Conservation (phyloP, 2,329 filamentous ascomycete genomes). For the Tolypocladium tundrense region DNA sequence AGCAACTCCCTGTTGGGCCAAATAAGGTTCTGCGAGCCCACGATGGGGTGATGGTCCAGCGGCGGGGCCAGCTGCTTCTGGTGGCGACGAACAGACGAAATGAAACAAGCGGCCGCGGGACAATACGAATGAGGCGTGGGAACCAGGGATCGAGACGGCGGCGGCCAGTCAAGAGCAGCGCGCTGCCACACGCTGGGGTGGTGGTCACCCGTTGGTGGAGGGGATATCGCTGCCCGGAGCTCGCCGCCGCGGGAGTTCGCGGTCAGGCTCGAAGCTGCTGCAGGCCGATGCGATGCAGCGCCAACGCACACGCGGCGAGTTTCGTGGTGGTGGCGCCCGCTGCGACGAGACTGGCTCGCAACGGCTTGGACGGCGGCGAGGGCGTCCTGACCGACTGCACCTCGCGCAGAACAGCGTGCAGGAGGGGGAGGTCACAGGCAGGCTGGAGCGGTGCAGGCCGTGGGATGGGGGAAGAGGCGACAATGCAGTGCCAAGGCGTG, state of each 20-base stretch:
- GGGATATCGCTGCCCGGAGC: neutral
- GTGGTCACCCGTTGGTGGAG: neutral
- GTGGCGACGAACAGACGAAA: neutral
- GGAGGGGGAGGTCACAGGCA: neutral
- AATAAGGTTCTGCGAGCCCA: neutral
- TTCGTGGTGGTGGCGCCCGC: neutral
- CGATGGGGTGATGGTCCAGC: neutral
- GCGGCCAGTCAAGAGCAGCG: neutral
- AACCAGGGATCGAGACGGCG: neutral
- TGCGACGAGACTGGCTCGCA: neutral
- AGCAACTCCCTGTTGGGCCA: neutral
- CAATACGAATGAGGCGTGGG: neutral
- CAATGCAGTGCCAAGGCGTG: neutral
- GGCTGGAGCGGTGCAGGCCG: neutral
- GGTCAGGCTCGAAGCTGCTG: neutral
- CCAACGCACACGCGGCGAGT: neutral
- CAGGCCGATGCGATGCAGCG: conserved; percentile 1
- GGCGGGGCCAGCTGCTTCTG: neutral
- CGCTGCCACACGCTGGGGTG: neutral
- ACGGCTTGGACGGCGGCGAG: no score
- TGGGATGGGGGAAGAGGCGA: neutral
- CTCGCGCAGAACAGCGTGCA: neutral
- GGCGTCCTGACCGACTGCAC: conserved; percentile 3
- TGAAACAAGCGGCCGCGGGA: neutral
- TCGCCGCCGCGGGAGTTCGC: neutral